Evolutionary conservation across 2,329 filamentous ascomycete species (phyloP).

Genomic region (Tolypocladium cylindrosporum): DNA sequence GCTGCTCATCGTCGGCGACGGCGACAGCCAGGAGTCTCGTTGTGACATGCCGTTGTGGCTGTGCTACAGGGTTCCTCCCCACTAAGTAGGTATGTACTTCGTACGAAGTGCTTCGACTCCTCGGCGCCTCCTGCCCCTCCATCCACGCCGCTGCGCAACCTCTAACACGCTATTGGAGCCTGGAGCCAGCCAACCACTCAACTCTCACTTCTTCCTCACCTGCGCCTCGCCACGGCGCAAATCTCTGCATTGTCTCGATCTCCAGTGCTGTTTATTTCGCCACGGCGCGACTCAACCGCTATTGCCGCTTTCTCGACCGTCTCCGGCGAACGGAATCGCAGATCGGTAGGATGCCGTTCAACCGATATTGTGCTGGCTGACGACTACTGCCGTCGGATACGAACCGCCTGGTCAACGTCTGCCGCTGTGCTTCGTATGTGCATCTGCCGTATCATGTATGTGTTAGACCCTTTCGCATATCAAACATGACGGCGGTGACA

Average conservation of each 20-base stretch:
- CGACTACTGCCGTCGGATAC: not conserved
- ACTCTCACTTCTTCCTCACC: not conserved
- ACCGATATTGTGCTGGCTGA: not conserved
- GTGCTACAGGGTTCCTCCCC: not conserved
- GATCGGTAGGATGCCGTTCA: not conserved
- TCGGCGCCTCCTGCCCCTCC: not conserved
- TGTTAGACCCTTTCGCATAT: not conserved
- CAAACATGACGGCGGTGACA: not conserved
- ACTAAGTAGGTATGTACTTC: not conserved
- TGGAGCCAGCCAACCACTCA: not conserved
- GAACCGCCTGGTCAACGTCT: not conserved
- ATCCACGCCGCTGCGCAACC: not conserved
- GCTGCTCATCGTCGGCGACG: not conserved
- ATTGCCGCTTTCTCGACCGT: not conserved
- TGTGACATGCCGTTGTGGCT: not conserved
- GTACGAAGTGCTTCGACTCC: not conserved
- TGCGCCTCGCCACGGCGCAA: not conserved
- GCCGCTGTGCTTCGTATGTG: not conserved
- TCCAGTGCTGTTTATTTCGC: not conserved
- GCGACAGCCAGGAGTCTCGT: not conserved
- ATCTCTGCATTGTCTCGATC: not conserved
- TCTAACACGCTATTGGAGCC: slow-evolving; percentile 1
- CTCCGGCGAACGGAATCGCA: not conserved
- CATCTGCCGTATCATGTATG: not conserved
- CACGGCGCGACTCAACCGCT: not conserved